Conservation (phyloP, 805 yeast genomes). For the Wickerhamomyces queroliae region DNA sequence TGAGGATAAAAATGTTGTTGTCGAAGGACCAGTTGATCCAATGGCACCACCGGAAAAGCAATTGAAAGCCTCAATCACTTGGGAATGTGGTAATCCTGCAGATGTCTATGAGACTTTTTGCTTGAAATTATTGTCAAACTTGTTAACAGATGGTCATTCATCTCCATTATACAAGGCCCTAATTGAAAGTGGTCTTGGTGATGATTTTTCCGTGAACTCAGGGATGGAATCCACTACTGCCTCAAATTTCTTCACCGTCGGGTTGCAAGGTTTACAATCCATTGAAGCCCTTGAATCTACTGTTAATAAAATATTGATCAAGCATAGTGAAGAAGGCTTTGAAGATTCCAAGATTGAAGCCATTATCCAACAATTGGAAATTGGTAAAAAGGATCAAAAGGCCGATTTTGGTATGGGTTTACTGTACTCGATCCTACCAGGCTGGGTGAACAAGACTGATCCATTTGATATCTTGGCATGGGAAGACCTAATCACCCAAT, state of each 20-base stretch:
- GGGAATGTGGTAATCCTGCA: slow-evolving; percentile 75
- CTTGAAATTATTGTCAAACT: slow-evolving; percentile 60
- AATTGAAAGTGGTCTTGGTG: slow-evolving; percentile 79
- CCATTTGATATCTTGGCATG: slow-evolving; percentile 67
- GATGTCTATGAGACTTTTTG: slow-evolving; percentile 67
- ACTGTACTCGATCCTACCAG: slow-evolving; percentile 68
- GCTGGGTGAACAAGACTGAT: slow-evolving; percentile 80
- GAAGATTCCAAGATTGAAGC: slow-evolving; percentile 68
- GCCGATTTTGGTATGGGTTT: slow-evolving; percentile 85
- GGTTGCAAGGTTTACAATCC: slow-evolving; percentile 72
- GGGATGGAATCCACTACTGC: slow-evolving; percentile 84
- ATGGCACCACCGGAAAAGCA: slow-evolving; percentile 63
- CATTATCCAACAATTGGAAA: slow-evolving; percentile 80
- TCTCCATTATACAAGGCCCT: slow-evolving; percentile 84
- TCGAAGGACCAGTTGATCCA: slow-evolving; percentile 80
- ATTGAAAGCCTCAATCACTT: slow-evolving; percentile 75
- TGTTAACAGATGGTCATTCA: slow-evolving; percentile 86
- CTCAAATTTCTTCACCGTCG: slow-evolving; percentile 72
- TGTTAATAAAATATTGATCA: slow-evolving; percentile 40
- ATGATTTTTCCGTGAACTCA: slow-evolving; percentile 81
- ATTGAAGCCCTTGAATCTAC: slow-evolving; percentile 38
- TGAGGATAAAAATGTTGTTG: slow-evolving; percentile 29
- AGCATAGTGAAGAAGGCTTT: slow-evolving; percentile 40
- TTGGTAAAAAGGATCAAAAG: slow-evolving; percentile 78
- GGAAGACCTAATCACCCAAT: slow-evolving; percentile 50